Base-by-base conservation (phyloP, 495 filamentous ascomycete genomes). In the Tricharina praecox region DNA sequence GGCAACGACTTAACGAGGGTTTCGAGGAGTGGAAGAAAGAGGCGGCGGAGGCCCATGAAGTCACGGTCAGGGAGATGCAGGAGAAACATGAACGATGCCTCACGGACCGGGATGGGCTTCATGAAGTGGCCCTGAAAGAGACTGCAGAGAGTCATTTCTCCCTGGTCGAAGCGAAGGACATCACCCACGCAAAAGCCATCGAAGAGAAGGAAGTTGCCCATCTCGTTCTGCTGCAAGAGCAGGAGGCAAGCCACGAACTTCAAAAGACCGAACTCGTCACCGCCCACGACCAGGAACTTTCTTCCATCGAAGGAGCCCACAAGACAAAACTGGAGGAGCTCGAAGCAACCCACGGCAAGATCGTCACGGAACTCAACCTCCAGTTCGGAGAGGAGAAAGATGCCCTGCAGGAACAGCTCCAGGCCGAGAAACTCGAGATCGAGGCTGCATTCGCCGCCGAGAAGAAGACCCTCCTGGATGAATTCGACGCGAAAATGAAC, bases 1-100 rank as follows among this genome's bases (percentile, higher is more conserved):
- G 65, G 23, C 67, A 67, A 33, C 50, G 64, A 1, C 53, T 66
- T 47, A 64, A 62, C 49, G 52, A 48, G 8, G 66, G 66, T 28
- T 70, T 68, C 61, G 67, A 68, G 34, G 61, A 66, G 30, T 60
- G 56, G 56, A 53, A 59, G 24, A 48, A 46, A 38, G 55, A 59
- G 33, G 49, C 54, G 25, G 38, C 48, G 16, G 46, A 48, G 3
- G 51, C 49, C 32, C 45, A 54, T 26, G 60, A 62, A 36, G 50
- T 38, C 21, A 50, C 43, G 15, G 1, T 46, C 8, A 32, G 20
- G n/a, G 43, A 32, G n/a, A 11, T 23, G 28, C 8, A 46, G 28
- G 28, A 46, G 11, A 28, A 46, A 35, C 43, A 46, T 4, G 43
- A 33, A 18, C 8, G n/a, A 3, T 11, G 16, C 24, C 16, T 46